Conservation (phyloP, 352 stramenopile genomes). For the Pythium chondricola region DNA sequence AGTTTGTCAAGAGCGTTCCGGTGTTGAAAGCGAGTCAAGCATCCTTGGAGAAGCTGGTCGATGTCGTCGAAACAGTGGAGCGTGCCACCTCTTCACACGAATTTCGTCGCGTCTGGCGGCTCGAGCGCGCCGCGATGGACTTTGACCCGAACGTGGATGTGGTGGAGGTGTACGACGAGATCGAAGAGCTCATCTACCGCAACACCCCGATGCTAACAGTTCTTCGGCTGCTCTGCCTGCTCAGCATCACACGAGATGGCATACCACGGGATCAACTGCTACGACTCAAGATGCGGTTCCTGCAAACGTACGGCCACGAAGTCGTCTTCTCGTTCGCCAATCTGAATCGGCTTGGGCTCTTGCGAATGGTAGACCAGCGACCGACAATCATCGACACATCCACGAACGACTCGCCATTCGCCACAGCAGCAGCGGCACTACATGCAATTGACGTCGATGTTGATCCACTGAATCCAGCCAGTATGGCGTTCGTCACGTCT, state of each 20-base stretch:
- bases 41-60: conserved; percentile 52
- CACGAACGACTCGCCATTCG: not conserved
- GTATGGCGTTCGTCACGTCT: conserved; percentile 60
- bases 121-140: conserved; percentile 70
- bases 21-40: conserved; percentile 53
- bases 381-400: not conserved
- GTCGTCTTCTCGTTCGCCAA: conserved; percentile 67
- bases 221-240: conserved; percentile 58
- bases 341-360: conserved; percentile 40
- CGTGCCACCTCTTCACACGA: conserved; percentile 31
- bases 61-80: conserved; percentile 47
- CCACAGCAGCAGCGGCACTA: conserved; percentile 14
- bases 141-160: conserved; percentile 24
- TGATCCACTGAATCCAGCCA: conserved; percentile 44
- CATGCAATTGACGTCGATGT: conserved; percentile 51
- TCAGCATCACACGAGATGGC: conserved; percentile 44
- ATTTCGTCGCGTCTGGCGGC: conserved; percentile 58
- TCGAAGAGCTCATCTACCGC: conserved; percentile 57
- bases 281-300: conserved; percentile 46
- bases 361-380: conserved; percentile 21
- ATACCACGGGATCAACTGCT: conserved; percentile 28
- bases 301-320: conserved; percentile 69
- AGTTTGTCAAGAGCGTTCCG: conserved; percentile 62
- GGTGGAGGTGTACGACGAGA: conserved; percentile 19
- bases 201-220: conserved; percentile 48